Evolutionary conservation across 768 basidiomycete species (phyloP).

Genomic region (Amanita molliuscula): DNA sequence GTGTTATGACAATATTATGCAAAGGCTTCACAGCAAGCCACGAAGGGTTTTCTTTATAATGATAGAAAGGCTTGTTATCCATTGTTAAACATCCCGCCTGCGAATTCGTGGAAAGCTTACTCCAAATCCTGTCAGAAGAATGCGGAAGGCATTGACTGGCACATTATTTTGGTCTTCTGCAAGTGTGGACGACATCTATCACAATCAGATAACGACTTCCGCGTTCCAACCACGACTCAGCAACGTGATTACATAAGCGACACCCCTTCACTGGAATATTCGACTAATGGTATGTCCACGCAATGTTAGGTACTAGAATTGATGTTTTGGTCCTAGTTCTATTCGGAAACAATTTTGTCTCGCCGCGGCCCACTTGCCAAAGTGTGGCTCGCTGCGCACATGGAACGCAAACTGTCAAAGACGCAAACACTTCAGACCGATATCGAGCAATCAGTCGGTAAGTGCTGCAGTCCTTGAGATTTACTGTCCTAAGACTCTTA

Average conservation of each 20-base stretch:
- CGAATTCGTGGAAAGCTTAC: conserved; percentile 15
- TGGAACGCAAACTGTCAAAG: conserved; percentile 97
- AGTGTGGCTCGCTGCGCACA: conserved; percentile 99
- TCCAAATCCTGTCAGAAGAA: conserved; percentile 28
- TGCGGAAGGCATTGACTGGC: conserved; percentile 16
- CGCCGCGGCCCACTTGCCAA: conserved; percentile 90
- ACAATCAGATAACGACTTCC: background rate
- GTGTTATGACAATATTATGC: conserved; percentile 41
- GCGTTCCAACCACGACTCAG: background rate
- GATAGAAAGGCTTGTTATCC: conserved; percentile 39
- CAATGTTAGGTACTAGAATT: conserved; percentile 7
- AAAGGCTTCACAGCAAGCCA: conserved; percentile 61
- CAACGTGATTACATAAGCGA: background rate
- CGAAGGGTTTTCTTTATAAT: conserved; percentile 53
- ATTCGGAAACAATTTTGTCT: conserved; percentile 88
- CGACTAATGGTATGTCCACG: background rate
- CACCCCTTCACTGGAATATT: background rate
- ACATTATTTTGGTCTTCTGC: background rate
- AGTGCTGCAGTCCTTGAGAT: conserved; percentile 16
- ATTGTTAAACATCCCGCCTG: conserved; percentile 11
- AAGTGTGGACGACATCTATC: background rate
- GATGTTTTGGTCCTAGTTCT: conserved; percentile 45
- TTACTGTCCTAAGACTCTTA: conserved; percentile 13
- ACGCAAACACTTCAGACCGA: conserved; percentile 90
- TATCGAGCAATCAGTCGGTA: conserved; percentile 88